These are phyloP conservation scores for Apiospora hydei DNA, from an alignment of 2,329 filamentous ascomycete genomes.

Conservation along the genomic window DNA sequence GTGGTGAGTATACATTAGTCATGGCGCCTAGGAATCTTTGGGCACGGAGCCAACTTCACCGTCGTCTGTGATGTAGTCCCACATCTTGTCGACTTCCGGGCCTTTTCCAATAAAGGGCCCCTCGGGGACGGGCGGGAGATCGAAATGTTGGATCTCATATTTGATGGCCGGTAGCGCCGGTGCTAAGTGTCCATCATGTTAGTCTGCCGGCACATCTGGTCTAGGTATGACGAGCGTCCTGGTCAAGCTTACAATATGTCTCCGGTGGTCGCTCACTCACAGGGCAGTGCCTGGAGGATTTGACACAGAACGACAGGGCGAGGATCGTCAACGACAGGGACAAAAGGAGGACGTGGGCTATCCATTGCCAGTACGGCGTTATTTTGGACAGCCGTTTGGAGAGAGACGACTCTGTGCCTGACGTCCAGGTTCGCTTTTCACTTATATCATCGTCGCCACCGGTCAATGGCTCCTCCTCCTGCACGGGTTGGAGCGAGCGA, in stretches of 20 bases:
- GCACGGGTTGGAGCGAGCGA: slow-evolving; percentile 43
- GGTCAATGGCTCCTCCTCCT: slow-evolving; percentile 47
- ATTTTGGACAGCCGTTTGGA: slow-evolving; percentile 32
- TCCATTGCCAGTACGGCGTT: slow-evolving; percentile 48
- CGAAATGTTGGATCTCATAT: slow-evolving; percentile 59
- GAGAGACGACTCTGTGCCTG: slow-evolving; percentile 30
- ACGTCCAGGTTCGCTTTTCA: slow-evolving; percentile 32
- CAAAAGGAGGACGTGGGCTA: slow-evolving; percentile 49
- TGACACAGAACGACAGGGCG: slow-evolving; percentile 48
- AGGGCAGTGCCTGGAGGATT: slow-evolving; percentile 38
- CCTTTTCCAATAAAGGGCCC: slow-evolving; percentile 63
- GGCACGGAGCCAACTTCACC: slow-evolving; percentile 31
- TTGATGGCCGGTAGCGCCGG: slow-evolving; percentile 55
- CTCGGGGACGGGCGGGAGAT: slow-evolving; percentile 53
- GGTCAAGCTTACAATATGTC: slow-evolving; percentile 47
- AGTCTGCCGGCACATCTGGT: background rate
- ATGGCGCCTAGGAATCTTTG: background rate
- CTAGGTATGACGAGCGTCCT: background rate
- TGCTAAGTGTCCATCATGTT: slow-evolving; percentile 43
- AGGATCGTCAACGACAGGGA: slow-evolving; percentile 50
- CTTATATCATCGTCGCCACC: slow-evolving; percentile 37
- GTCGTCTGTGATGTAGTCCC: slow-evolving; percentile 49
- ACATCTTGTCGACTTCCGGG: slow-evolving; percentile 62
- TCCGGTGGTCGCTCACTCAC: slow-evolving; percentile 21
- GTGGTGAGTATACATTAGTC: slow-evolving; percentile 24